Conservation (phyloP, 1,284 basidiomycete species). For the Ustilago crameri region DNA sequence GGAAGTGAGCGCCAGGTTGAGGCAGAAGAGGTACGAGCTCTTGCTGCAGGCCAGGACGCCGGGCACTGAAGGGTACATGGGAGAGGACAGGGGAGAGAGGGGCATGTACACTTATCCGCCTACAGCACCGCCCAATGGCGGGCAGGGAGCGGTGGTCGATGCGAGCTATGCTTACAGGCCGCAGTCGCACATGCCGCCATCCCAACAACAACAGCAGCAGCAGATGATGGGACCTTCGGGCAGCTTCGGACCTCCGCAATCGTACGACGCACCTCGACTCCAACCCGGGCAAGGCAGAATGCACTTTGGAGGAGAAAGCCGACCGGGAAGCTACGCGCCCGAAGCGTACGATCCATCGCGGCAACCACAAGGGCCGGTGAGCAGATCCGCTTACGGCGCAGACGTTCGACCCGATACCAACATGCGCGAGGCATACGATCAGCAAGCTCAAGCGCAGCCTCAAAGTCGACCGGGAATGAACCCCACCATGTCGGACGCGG, state of each 20-base stretch:
- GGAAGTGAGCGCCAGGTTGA: slow-evolving; percentile 73
- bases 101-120: slow-evolving; percentile 24
- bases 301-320: too few relatives aligned
- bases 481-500: not conserved
- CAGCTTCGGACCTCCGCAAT: too few relatives aligned
- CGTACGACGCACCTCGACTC: too few relatives aligned
- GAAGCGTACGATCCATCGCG: too few relatives aligned
- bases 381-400: too few relatives aligned
- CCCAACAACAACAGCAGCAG: not conserved
- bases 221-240: not conserved
- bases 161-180: slow-evolving; percentile 7
- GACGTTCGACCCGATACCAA: too few relatives aligned
- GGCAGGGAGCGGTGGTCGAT: slow-evolving; percentile 5
- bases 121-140: not conserved
- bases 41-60: slow-evolving; percentile 42
- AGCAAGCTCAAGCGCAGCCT: too few relatives aligned
- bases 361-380: too few relatives aligned
- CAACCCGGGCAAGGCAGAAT: too few relatives aligned
- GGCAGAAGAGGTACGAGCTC: slow-evolving; percentile 74
- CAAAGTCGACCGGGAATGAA: too few relatives aligned
- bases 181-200: not conserved
- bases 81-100: slow-evolving; percentile 1
- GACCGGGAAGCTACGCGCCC: too few relatives aligned
- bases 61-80: slow-evolving; percentile 22
- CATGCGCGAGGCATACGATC: too few relatives aligned